Conservation (phyloP, 352 stramenopile genomes). For the Phytopythium cucurbitacearum region DNA sequence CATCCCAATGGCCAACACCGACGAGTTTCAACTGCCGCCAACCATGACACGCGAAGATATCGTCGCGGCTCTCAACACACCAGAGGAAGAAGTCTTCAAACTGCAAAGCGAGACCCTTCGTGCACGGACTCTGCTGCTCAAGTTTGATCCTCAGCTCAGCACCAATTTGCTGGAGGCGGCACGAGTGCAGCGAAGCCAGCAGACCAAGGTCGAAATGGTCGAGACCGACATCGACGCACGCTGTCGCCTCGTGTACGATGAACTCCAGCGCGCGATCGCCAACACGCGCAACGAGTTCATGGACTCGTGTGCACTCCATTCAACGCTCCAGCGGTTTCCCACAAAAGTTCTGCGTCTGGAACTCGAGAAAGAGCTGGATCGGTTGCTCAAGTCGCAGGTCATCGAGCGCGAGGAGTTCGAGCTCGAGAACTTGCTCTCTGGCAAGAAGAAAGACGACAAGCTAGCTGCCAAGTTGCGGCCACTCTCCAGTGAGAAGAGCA, state of each 20-base stretch:
- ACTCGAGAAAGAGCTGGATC: slow-evolving; percentile 90
- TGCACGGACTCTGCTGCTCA: slow-evolving; percentile 55
- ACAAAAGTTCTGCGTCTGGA: slow-evolving; percentile 87
- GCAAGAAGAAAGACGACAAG: slow-evolving; percentile 6
- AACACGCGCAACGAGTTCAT: slow-evolving; percentile 87
- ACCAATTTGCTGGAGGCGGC: slow-evolving; percentile 45
- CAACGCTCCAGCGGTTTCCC: slow-evolving; percentile 86
- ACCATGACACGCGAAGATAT: slow-evolving; percentile 59
- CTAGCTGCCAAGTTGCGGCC: not conserved
- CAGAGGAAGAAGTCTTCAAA: slow-evolving; percentile 74
- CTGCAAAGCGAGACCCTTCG: slow-evolving; percentile 51
- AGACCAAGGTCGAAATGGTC: slow-evolving; percentile 28
- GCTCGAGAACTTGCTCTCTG: slow-evolving; percentile 36
- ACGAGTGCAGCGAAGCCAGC: slow-evolving; percentile 28
- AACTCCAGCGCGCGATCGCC: slow-evolving; percentile 86
- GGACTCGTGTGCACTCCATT: slow-evolving; percentile 88
- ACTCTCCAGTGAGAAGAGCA: not conserved
- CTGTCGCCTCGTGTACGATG: slow-evolving; percentile 83
- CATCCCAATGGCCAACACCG: not conserved
- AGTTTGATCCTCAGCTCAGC: slow-evolving; percentile 54
- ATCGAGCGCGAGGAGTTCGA: slow-evolving; percentile 63
- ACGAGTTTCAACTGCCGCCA: slow-evolving; percentile 21
- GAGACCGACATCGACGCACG: slow-evolving; percentile 84
- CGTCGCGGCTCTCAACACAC: slow-evolving; percentile 48
- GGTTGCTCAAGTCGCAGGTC: slow-evolving; percentile 85